Evolutionary conservation across 352 stramenopile species (phyloP), one percentile per base, ranked within the genome.

Genomic region (Hyaloperonospora arabidopsidis): DNA sequence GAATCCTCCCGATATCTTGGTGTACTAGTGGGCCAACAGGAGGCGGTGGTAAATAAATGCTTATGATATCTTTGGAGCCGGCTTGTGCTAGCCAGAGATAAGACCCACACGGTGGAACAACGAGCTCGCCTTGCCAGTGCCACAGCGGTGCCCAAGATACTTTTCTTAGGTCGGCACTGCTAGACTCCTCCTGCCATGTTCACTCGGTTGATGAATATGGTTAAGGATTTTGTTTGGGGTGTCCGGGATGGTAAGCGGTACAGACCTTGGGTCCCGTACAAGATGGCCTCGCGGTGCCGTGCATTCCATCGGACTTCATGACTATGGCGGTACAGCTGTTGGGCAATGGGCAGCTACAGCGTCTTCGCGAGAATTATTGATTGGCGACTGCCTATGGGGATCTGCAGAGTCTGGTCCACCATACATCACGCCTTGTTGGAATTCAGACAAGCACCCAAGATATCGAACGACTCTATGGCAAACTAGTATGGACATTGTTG

Each of bases 371-470:
- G 19, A 47, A 8, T 47, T 47, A 47, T 6, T 47, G 18, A 47
- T 47, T 5, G 40, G 40, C 14, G 40, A 11, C 19, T 13, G 4
- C 25, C 25, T 32, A 4, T 32, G 25, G 25, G 25, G 25, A 10
- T 32, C 25, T 32, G 4, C 8, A 10, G 25, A 32, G 8, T 0
- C 8, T 10, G 8, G 25, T 4, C 25, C 25, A 8, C 4, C 25
- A 8, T 47, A 47, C 19, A 47, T 47, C 18, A 47, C 40, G 19
- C 40, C 18, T 15, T 47, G 40, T 32, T 47, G 40, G 40, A 29
- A 3, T 15, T 0, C 12, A 29, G 6, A 47, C 17, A 2, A 32
- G 6, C 19, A 1, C 19, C 19, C 19, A 19, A 4, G 14, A 2
- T 32, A 10, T 0, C 18, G 12, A n/a, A 1, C 19, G 40, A 11